These are phyloP conservation scores for Penicillium fuscoglaucum DNA, from an alignment of 2,329 filamentous ascomycete species.

Conservation along the genomic window DNA sequence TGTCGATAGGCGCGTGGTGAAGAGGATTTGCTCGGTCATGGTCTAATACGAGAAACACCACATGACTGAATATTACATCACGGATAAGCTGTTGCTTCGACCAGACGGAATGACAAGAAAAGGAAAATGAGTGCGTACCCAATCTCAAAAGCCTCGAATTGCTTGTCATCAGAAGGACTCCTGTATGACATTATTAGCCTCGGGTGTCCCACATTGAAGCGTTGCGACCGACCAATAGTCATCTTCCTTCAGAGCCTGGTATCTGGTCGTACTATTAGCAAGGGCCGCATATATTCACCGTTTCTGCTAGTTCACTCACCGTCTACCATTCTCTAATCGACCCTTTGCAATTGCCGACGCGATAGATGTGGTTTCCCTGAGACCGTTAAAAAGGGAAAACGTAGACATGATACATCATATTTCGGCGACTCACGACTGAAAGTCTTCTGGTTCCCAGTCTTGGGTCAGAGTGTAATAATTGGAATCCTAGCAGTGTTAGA, in stretches of 20 bases:
- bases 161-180: constrained; percentile 22
- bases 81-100: background rate
- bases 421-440: constrained; percentile 14
- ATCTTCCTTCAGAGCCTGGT: constrained; percentile 20
- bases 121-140: constrained; percentile 4
- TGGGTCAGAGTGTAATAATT: constrained; percentile 9
- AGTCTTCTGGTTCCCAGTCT: constrained; percentile 12
- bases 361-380: constrained; percentile 20
- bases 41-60: constrained; percentile 21
- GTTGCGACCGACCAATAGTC: constrained; percentile 19
- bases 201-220: background rate
- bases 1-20: constrained; percentile 16
- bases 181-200: constrained; percentile 3
- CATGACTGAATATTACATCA: constrained; percentile 7
- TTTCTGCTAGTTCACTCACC: constrained; percentile 25
- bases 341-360: constrained; percentile 17
- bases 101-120: background rate
- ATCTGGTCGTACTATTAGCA: constrained; percentile 11
- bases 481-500: constrained; percentile 7
- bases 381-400: background rate
- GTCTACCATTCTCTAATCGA: constrained; percentile 19
- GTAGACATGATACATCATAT: background rate
- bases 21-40: constrained; percentile 17
- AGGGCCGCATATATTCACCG: background rate
- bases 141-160: constrained; percentile 23